Base-by-base conservation (phyloP, 495 filamentous ascomycete genomes). In the Podospora anserina region DNA sequence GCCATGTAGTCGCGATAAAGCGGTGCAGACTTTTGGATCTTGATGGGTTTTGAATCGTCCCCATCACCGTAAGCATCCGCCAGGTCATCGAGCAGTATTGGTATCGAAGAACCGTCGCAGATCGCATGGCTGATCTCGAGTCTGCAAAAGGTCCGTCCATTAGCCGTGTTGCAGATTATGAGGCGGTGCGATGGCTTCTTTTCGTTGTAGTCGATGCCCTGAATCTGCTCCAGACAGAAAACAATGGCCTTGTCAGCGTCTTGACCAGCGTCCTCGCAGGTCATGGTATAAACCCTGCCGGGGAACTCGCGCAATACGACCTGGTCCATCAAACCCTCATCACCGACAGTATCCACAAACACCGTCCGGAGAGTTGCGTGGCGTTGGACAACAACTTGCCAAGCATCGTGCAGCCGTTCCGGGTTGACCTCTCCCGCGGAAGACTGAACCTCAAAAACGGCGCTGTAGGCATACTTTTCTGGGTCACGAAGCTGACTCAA, bases 391-490 rank as follows among this genome's bases (percentile, higher is more conserved):
- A 74, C 67, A 23, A 18, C 15, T n/a, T 74, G 69, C 72, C 72
- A 74, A n/a, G 72, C 72, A 23, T 66, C 57, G 57, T 60, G 66
- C 9, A 74, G 30, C 2, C 54, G 61, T 5, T 59, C 16, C 1
- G 34, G 18, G 26, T 70, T 60, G 4, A 74, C 32, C 1, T 13
- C 54, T 26, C 34, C 7, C 1, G 19, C 11, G 1, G 54, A 28
- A 5, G 69, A 63, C 11, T 72, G 77, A 19, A 88, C 78, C 67
- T 86, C 78, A 63, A 85, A 87, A 0, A 84, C 82, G 64, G 78
- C 81, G 56, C 82, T 78, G 19, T 86, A 83, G 18, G 82, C 83
- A 68, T 88, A 89, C 67, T 84, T 81, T 0, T 80, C 81, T 26
- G 77, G 79, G 65, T 86, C 80, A 15, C 80, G 81, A 6, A 85